phyloP scores from a whole-genome alignment of 306 rosid genomes.

The Quillaja saponaria region DNA sequence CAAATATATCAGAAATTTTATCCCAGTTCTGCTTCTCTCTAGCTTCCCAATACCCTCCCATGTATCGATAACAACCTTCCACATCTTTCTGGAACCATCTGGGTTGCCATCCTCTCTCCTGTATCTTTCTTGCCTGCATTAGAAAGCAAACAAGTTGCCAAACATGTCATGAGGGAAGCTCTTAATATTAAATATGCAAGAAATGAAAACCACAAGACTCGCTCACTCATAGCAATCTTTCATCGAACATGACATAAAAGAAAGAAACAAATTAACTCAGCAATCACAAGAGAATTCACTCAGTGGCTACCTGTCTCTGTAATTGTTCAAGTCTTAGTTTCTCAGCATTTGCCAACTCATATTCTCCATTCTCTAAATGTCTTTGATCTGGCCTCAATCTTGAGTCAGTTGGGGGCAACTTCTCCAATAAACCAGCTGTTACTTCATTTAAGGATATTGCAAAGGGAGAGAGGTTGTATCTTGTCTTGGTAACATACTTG shows the following conservation, averaged over 20 bases:
- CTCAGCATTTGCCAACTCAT: constrained; percentile 87
- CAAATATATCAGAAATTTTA: constrained; percentile 79
- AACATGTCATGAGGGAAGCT: constrained; percentile 4
- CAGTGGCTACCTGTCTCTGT: constrained; percentile 85
- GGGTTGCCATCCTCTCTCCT: constrained; percentile 98
- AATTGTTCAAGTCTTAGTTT: constrained; percentile 92
- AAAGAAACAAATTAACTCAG: too few species aligned
- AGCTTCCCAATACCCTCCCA: constrained; percentile 93
- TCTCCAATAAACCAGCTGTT: constrained; percentile 65
- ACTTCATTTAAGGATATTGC: constrained; percentile 91
- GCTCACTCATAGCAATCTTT: too few species aligned
- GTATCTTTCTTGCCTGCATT: constrained; percentile 91
- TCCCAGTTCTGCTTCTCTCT: constrained; percentile 77
- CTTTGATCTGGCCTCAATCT: constrained; percentile 99
- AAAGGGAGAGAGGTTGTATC: constrained; percentile 94
- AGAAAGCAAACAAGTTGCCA: constrained; percentile 19
- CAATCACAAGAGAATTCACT: too few species aligned
- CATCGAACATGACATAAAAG: too few species aligned
- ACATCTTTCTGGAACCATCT: constrained; percentile 89
- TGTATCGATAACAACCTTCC: constrained; percentile 81
- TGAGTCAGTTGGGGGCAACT: constrained; percentile 91
- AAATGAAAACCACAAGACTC: too few species aligned
- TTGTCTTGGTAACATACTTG: constrained; percentile 59
- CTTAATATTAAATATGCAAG: constrained; percentile 8
- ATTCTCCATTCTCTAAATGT: constrained; percentile 92